Base-by-base conservation (phyloP, 108 stramenopile genomes). In the Cyclotella sp. region DNA sequence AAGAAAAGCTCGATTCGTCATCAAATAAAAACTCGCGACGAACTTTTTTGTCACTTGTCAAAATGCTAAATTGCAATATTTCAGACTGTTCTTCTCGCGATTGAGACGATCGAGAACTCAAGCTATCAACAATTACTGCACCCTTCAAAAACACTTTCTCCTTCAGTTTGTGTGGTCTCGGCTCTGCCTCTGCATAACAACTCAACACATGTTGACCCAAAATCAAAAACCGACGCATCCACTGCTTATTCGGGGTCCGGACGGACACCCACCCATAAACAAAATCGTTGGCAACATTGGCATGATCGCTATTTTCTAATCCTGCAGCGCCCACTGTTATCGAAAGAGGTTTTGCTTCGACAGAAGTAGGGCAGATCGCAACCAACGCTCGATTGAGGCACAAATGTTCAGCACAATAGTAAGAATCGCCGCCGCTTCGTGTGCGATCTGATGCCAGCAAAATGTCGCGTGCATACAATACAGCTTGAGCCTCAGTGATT, bases 371-470 rank as follows among this genome's bases (percentile, higher is more conserved):
- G 44, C 89, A 89, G 1, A 91, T 65, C 12, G 90, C 91, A 26
- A 93, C 89, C 18, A 95, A 63, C 22, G 87, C 76, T 34, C 78
- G 58, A 85, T 93, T 90, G 22, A 81, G 86, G 69, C 82, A 85
- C n/a, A 95, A 70, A n/a, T 85, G 87, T 40, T 91, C 87, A 15
- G 86, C 79, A 72, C 94, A 95, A 71, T 88, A 95, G 55, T 93
- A 93, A 22, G 91, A 91, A 82, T 95, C 92, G 26, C 92, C 94
- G 53, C 89, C 92, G 63, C 86, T 91, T 26, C 90, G 62, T 24
- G 91, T 93, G 18, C 94, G 88, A 84, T 93, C 89, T 15, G 88
- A 78, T 0, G 90, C 86, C n/a, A 95, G 72, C 2, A 95, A 79
- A 54, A 93, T 84, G 60, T 95, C 92, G 28, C 91, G 82, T 11